These are phyloP conservation scores for Fagopyrum esculentum DNA, from an alignment of 148 eudicot species.

Conservation along the genomic window DNA sequence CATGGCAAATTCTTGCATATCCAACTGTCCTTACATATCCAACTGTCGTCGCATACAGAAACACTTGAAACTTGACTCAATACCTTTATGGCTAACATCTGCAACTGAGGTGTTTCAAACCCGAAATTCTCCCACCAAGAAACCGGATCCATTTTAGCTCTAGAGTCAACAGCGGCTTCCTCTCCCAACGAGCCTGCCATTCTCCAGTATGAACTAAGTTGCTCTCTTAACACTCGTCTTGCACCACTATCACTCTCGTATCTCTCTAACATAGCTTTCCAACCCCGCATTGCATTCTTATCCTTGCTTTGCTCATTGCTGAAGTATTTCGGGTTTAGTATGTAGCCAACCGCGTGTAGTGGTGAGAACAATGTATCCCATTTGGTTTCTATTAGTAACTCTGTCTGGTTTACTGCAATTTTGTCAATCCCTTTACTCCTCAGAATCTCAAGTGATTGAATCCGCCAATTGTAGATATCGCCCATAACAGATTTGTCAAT, in stretches of 20 bases:
- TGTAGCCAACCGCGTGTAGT: constrained; percentile 41
- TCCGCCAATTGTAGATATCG: constrained; percentile 39
- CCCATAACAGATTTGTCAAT: constrained; percentile 37
- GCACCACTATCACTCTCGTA: constrained; percentile 31
- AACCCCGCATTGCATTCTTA: constrained; percentile 38
- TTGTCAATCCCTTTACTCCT: constrained; percentile 31
- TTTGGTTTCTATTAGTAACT: constrained; percentile 33
- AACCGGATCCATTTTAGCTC: constrained; percentile 51
- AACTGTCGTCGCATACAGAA: constrained; percentile 27
- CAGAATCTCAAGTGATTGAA: constrained; percentile 37
- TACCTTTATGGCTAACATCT: constrained; percentile 37
- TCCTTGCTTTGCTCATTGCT: constrained; percentile 43
- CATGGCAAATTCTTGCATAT: constrained; percentile 30
- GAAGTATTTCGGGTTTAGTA: constrained; percentile 35
- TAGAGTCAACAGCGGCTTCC: constrained; percentile 43
- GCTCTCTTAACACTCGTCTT: constrained; percentile 32
- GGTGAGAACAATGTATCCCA: constrained; percentile 43
- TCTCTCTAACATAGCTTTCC: constrained; percentile 36
- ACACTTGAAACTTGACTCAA: constrained; percentile 36
- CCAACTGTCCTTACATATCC: constrained; percentile 28
- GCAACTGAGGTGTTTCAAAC: constrained; percentile 38
- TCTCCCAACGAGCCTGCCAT: constrained; percentile 39
- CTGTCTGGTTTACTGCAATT: constrained; percentile 32
- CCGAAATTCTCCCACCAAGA: constrained; percentile 55
- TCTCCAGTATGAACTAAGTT: constrained; percentile 35